These are phyloP conservation scores for Trapa incisa DNA, from an alignment of 345 rosid species.

Conservation along the genomic window DNA sequence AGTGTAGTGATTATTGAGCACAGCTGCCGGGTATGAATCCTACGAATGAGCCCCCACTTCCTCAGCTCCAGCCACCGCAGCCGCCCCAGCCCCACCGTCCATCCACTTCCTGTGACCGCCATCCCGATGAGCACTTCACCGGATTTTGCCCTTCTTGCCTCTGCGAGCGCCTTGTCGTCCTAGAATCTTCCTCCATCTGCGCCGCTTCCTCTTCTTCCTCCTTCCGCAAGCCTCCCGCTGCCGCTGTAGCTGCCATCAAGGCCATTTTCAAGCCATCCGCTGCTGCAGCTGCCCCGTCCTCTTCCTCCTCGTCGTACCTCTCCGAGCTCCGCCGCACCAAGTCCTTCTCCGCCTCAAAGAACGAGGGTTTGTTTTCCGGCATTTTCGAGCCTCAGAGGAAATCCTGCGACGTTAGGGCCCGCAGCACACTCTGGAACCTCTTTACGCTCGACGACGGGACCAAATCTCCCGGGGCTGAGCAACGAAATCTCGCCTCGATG, in stretches of 20 bases:
- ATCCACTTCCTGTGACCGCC: slow-evolving; percentile 74
- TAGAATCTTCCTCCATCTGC: slow-evolving; percentile 34
- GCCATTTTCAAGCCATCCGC: not conserved
- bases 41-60: slow-evolving; percentile 39
- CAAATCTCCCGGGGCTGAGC: slow-evolving; percentile 25
- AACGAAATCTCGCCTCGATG: slow-evolving; percentile 21
- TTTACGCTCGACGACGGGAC: slow-evolving; percentile 57
- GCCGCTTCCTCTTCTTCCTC: slow-evolving; percentile 14
- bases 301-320: slow-evolving; percentile 16
- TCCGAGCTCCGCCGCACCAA: slow-evolving; percentile 89
- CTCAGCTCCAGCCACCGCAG: slow-evolving; percentile 48
- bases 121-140: slow-evolving; percentile 84
- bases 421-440: slow-evolving; percentile 71
- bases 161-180: slow-evolving; percentile 79
- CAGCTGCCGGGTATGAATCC: slow-evolving; percentile 80
- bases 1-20: slow-evolving; percentile 30
- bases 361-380: slow-evolving; percentile 74
- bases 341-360: slow-evolving; percentile 86
- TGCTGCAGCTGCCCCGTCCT: slow-evolving; percentile 9
- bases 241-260: not conserved
- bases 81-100: slow-evolving; percentile 81
- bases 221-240: slow-evolving; percentile 18
- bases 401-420: slow-evolving; percentile 89
- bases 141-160: slow-evolving; percentile 96
- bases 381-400: slow-evolving; percentile 91